These are phyloP conservation scores for Ormosia semicastrata DNA, from an alignment of 306 rosid genomes.

Conservation along the genomic window DNA sequence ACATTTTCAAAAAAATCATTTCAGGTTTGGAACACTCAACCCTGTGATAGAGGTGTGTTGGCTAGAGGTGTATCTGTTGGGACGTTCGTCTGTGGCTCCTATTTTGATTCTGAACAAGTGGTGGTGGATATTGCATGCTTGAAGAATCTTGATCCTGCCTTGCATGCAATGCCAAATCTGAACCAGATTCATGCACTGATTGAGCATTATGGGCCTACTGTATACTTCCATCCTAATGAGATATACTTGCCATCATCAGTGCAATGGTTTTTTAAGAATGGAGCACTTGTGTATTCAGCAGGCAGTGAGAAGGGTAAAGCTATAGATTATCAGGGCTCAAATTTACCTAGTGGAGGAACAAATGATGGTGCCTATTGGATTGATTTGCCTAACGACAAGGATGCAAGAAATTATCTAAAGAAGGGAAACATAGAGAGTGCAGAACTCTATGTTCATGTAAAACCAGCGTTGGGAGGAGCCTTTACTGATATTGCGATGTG, in stretches of 20 bases:
- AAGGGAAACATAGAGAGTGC: constrained; percentile 74
- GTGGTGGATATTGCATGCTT: constrained; percentile 59
- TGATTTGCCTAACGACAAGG: constrained; percentile 65
- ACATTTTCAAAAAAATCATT: constrained; percentile 37
- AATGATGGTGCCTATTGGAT: constrained; percentile 78
- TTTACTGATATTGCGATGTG: constrained; percentile 92
- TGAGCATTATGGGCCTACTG: constrained; percentile 85
- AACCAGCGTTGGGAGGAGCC: constrained; percentile 88
- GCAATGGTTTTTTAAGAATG: constrained; percentile 86
- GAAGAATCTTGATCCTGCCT: constrained; percentile 62
- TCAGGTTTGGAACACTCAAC: constrained; percentile 70
- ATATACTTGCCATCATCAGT: constrained; percentile 88
- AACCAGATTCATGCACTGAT: constrained; percentile 82
- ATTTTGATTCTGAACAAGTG: constrained; percentile 42
- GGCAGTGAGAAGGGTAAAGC: constrained; percentile 33
- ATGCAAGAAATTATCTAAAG: constrained; percentile 49
- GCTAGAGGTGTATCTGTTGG: constrained; percentile 74
- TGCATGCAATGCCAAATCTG: constrained; percentile 72
- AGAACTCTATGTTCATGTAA: constrained; percentile 76
- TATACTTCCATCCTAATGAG: constrained; percentile 88
- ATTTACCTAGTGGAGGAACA: constrained; percentile 71
- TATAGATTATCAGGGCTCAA: constrained; percentile 54
- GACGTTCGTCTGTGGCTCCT: constrained; percentile 62
- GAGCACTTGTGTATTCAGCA: constrained; percentile 54
- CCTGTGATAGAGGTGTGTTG: constrained; percentile 68